These are phyloP conservation scores for Solanum peruvianum DNA, from an alignment of 257 asterid genomes.

Conservation along the genomic window DNA sequence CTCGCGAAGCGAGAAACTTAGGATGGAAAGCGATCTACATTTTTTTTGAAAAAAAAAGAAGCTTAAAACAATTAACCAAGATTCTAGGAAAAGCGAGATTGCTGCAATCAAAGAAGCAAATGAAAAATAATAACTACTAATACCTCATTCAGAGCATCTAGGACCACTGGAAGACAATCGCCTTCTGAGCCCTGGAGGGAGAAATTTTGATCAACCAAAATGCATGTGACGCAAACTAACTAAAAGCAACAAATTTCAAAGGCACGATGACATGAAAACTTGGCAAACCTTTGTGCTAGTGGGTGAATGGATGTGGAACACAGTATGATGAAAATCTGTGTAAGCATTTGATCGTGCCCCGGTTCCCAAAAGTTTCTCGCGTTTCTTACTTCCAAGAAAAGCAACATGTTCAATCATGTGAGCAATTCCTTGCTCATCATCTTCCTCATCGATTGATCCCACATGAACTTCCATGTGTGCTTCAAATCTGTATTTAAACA, in stretches of 20 bases:
- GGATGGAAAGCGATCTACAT: constrained; percentile 91
- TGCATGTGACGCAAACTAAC: constrained; percentile 1
- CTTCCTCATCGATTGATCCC: constrained; percentile 98
- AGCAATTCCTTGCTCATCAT: constrained; percentile 99
- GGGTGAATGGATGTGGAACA: constrained; percentile 98
- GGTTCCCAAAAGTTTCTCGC: constrained; percentile 98
- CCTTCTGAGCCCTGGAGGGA: constrained; percentile 74
- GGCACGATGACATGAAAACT: neutral
- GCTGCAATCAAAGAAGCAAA: neutral
- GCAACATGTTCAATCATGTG: constrained; percentile 99
- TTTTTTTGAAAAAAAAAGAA: neutral
- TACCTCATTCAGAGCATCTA: constrained; percentile 98
- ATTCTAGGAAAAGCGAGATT: neutral
- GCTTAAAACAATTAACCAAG: neutral
- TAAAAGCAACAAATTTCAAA: neutral
- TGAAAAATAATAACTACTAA: neutral
- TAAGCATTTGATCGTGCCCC: constrained; percentile 99
- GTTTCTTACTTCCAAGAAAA: constrained; percentile 98
- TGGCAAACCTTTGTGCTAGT: constrained; percentile 64
- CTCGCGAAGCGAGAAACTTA: constrained; percentile 83
- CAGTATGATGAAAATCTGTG: constrained; percentile 98
- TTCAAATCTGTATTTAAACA: constrained; percentile 60
- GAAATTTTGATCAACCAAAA: constrained; percentile 6
- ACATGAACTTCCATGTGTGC: constrained; percentile 99
- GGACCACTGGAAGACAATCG: constrained; percentile 85